Base-by-base conservation (phyloP, 768 basidiomycete genomes). In the Kwoniella pini region DNA sequence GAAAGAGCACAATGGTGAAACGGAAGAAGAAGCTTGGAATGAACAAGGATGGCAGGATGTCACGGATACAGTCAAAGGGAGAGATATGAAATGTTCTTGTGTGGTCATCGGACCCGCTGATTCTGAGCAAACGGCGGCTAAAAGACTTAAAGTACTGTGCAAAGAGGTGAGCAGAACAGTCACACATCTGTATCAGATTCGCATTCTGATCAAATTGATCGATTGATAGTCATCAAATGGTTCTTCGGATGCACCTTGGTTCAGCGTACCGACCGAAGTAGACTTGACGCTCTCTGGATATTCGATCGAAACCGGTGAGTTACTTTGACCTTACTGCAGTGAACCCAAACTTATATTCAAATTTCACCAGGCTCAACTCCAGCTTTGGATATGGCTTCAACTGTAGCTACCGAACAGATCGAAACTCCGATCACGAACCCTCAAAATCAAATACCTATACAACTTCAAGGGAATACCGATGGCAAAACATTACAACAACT, bases 171-270 rank as follows among this genome's bases (percentile, higher is more conserved):
- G 65, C 28, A 17, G 22, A 28, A 26, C 43, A 46, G n/a, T 28
- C 26, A 28, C 22, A 39, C 5, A 15, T 46, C 12, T 11, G 31
- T 7, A 19, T 43, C n/a, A 42, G n/a, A 9, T 39, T 15, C 19
- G 12, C 27, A 17, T 33, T 51, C 22, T 26, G 33, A 31, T 60
- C 42, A n/a, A n/a, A n/a, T n/a, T n/a, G n/a, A 17, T 3, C 31
- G 17, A n/a, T 17, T 21, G 24, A 3, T 27, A 62, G 60, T n/a
- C 30, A 11, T 53, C 52, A 17, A 33, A 42, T 44, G 44, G 56
- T 3, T 39, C 51, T 17, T 21, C 48, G 7, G 66, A 68, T 39
- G 57, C 64, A 21, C 45, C 62, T 2, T 68, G 67, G 67, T 68
- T 68, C 49, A 56, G 45, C 12, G 42, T 64, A 21, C 55, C 63